phyloP scores from a whole-genome alignment of 1,284 basidiomycete genomes.

The Cystobasidium slooffiae region DNA sequence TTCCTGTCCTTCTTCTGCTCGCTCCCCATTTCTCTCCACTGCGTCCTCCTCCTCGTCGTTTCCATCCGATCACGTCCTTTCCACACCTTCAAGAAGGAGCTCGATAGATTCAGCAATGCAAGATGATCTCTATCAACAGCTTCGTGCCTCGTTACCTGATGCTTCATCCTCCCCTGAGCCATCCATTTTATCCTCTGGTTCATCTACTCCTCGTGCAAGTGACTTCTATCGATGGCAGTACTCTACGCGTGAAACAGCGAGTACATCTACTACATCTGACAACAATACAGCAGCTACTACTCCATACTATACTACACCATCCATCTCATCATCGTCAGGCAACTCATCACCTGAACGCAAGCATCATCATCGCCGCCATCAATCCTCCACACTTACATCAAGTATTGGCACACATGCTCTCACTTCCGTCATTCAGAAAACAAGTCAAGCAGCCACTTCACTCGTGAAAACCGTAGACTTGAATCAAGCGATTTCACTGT shows the following conservation, averaged over 20 bases:
- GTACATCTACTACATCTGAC: not conserved
- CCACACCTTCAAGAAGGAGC: no score
- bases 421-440: not conserved
- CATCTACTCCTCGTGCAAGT: no score
- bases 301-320: not conserved
- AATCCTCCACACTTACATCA: not conserved
- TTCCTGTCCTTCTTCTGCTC: not conserved
- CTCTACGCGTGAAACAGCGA: no score
- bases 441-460: slow-evolving; percentile 18
- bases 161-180: not conserved
- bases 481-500: slow-evolving; percentile 20
- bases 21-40: not conserved
- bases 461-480: not conserved
- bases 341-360: not conserved
- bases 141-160: not conserved
- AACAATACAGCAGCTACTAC: not conserved
- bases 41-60: not conserved
- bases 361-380: not conserved
- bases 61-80: not conserved
- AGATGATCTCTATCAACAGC: not conserved
- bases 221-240: no score
- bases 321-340: not conserved
- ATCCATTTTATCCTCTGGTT: no score
- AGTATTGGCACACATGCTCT: slow-evolving; percentile 7
- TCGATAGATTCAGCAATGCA: not conserved